Base-by-base conservation (phyloP, 306 rosid genomes). In the Begonia fuchsioides region DNA sequence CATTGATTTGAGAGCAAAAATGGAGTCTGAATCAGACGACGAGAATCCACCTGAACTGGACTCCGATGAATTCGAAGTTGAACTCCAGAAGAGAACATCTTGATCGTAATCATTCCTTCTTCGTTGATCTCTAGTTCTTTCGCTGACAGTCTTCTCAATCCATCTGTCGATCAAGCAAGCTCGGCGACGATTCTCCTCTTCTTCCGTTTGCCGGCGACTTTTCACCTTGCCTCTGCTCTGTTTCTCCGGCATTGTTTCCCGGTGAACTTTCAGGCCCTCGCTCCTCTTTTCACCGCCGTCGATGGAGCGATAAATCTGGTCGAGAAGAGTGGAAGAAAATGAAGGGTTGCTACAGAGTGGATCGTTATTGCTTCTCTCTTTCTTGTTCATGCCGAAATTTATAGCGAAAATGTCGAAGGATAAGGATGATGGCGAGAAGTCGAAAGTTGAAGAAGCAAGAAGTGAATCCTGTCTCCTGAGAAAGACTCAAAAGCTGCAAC, bases 31-130 rank as follows among this genome's bases (percentile, higher is more conserved):
- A 46, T 90, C 95, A 0, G 98, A 85, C 6, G 93, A 79, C 0
- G 98, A 92, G 53, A 92, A 57, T 0, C 87, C 71, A 0, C 87
- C 94, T 11, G 79, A 90, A 47, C 94, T 85, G 3, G 95, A 90
- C 44, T 82, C 96, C 1, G 98, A 85, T 13, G 94, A 85, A 55
- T 52, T 71, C 2, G 98, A 85, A 54, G 78, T 65, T 0, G 95
- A 79, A 13, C 81, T 85, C 72, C 77, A 92, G 39, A 81, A 69
- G 67, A 71, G 26, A 59, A 35, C 73, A 48, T 90, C 84, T 0
- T 69, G 65, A 13, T 49, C 69, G 13, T 48, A 67, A 17, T 72
- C 71, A 14, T 47, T 55, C 55, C 14, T 44, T 16, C 65, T 55
- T 16, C 60, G n/a, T 20, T 51, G 49, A 9, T 13, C 15, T 0